phyloP scores from a whole-genome alignment of 805 yeast genomes.

The Candida sonorensis region DNA sequence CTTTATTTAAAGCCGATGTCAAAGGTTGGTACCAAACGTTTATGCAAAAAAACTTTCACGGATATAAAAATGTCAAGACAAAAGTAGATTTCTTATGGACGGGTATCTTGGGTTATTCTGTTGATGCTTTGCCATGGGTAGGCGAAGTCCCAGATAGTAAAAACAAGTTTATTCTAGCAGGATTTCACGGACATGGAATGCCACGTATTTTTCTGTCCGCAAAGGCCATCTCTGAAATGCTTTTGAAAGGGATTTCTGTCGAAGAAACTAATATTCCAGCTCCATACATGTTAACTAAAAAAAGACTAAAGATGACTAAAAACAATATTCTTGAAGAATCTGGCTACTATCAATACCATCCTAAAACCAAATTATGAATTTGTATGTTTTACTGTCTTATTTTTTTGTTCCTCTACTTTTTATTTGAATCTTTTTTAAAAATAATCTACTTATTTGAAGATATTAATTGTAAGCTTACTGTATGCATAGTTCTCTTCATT shows the following conservation, averaged over 20 bases:
- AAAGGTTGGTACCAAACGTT: slow-evolving; percentile 20
- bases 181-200: slow-evolving; percentile 48
- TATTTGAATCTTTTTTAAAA: no score
- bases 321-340: slow-evolving; percentile 8
- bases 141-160: slow-evolving; percentile 30
- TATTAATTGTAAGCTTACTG: no score
- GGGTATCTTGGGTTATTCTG: slow-evolving; percentile 42
- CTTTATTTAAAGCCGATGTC: slow-evolving; percentile 16
- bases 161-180: slow-evolving; percentile 34
- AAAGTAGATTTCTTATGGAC: slow-evolving; percentile 32
- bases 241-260: slow-evolving; percentile 3
- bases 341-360: not conserved
- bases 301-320: slow-evolving; percentile 12
- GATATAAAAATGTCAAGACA: slow-evolving; percentile 26
- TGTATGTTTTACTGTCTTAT: no score
- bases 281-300: slow-evolving; percentile 16
- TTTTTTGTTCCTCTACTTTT: no score
- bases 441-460: no score
- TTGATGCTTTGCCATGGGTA: slow-evolving; percentile 34
- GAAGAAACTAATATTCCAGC: slow-evolving; percentile 12
- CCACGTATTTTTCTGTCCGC: slow-evolving; percentile 37
- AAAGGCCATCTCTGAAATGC: slow-evolving; percentile 29
- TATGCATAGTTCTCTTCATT: no score
- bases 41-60: slow-evolving; percentile 26
- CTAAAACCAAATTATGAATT: no score